Conservation (phyloP, 352 stramenopile species). For the Phytophthora megakarya region DNA sequence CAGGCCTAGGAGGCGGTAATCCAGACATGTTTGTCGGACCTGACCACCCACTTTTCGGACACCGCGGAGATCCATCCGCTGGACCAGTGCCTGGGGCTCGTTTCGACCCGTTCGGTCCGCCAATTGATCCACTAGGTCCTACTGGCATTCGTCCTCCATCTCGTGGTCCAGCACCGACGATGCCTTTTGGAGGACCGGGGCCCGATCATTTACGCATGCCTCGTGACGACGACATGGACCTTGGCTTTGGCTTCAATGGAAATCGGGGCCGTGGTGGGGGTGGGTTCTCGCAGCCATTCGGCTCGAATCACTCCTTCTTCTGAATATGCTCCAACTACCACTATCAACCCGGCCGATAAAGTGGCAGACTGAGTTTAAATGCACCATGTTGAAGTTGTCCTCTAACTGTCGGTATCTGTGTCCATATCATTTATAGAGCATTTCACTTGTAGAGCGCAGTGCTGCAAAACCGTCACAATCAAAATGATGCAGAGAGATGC, state of each 20-base stretch:
- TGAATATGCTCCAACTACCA: conserved; percentile 6
- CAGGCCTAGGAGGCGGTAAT: conserved; percentile 60
- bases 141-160: conserved; percentile 46
- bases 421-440: conserved; percentile 3
- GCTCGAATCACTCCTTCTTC: conserved; percentile 74
- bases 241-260: conserved; percentile 45
- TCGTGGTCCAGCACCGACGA: conserved; percentile 49
- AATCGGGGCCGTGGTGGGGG: conserved; percentile 36
- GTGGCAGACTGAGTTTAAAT: too few relatives aligned
- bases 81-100: conserved; percentile 75
- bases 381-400: not conserved
- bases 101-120: conserved; percentile 85
- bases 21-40: conserved; percentile 78
- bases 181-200: conserved; percentile 76
- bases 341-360: too few relatives aligned
- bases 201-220: conserved; percentile 86
- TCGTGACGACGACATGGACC: conserved; percentile 60
- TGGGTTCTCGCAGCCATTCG: conserved; percentile 56
- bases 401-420: conserved; percentile 5
- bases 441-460: not conserved
- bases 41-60: conserved; percentile 74
- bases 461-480: conserved; percentile 1
- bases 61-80: conserved; percentile 52
- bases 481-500: not conserved
- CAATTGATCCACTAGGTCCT: conserved; percentile 54